Percentiles rank a stretch among this genome's conserved stretches.
Evolutionary conservation across 164 flowering plant genomes (phyloP).

Genomic region (Sedum album): DNA sequence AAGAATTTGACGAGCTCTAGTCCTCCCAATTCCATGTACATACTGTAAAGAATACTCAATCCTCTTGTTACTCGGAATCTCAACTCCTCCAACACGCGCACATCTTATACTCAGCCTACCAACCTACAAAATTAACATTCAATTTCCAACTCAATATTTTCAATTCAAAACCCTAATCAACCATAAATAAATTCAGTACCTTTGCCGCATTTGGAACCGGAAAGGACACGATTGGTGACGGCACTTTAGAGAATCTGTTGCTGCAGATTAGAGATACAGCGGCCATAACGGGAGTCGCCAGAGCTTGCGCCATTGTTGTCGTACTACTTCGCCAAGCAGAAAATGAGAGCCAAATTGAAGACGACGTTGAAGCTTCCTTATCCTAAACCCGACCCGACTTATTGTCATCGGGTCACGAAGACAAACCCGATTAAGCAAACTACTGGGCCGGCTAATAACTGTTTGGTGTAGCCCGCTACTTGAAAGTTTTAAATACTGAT

Average conservation of each 20-base stretch:
- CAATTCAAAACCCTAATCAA: not conserved
- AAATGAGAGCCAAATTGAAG: too few relatives aligned
- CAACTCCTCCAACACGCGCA: slow-evolving; percentile 95
- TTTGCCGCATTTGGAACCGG: slow-evolving; percentile 28
- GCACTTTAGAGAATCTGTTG: slow-evolving; percentile 12
- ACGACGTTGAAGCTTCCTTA: too few relatives aligned
- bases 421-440: too few relatives aligned
- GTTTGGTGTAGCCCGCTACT: too few relatives aligned
- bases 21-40: slow-evolving; percentile 86
- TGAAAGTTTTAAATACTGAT: too few relatives aligned
- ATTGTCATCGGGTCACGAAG: too few relatives aligned
- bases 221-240: slow-evolving; percentile 24
- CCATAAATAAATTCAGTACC: slow-evolving; percentile 22
- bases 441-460: too few relatives aligned
- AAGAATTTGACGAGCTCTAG: slow-evolving; percentile 59
- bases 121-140: slow-evolving; percentile 22
- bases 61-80: slow-evolving; percentile 86
- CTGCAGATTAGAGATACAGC: not conserved
- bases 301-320: not conserved
- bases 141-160: too few relatives aligned
- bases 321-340: too few relatives aligned
- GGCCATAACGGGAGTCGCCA: not conserved
- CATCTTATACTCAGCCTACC: slow-evolving; percentile 49
- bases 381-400: too few relatives aligned
- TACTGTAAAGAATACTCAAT: slow-evolving; percentile 85